These are phyloP conservation scores for Myxozyma udenii DNA, from an alignment of 805 yeast genomes.

Conservation along the genomic window DNA sequence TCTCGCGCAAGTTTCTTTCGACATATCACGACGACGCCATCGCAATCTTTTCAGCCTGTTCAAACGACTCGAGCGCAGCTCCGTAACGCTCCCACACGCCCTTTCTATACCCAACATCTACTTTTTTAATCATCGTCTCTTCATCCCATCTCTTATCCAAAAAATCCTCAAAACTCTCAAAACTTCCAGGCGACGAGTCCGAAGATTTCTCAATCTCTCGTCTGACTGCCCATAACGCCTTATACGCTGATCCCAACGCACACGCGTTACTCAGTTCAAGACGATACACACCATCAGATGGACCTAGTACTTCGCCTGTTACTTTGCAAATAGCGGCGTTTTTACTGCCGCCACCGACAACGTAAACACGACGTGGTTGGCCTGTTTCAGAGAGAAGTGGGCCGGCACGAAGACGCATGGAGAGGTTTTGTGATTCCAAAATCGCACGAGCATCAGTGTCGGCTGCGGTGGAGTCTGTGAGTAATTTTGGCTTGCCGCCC, in stretches of 20 bases:
- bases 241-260: conserved; percentile 87
- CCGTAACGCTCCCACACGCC: conserved; percentile 30
- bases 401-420: conserved; percentile 75
- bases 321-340: conserved; percentile 64
- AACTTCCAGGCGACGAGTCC: conserved; percentile 27
- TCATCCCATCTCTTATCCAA: conserved; percentile 30
- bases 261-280: conserved; percentile 85
- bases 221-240: conserved; percentile 53
- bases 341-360: conserved; percentile 84
- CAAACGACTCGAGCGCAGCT: conserved; percentile 17
- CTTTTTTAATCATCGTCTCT: conserved; percentile 20
- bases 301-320: conserved; percentile 69
- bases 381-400: conserved; percentile 59
- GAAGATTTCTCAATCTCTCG: conserved; percentile 2
- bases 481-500: conserved; percentile 36
- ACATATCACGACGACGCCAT: too few species aligned
- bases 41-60: conserved; percentile 16
- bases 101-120: conserved; percentile 26
- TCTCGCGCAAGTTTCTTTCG: too few species aligned
- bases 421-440: conserved; percentile 81
- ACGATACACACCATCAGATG: conserved; percentile 59
- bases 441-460: conserved; percentile 72
- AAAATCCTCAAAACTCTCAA: conserved; percentile 41
- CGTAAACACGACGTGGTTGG: conserved; percentile 66
- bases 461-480: conserved; percentile 30